These are phyloP conservation scores for Talaromyces adpressus DNA, from an alignment of 495 filamentous ascomycete genomes.

Conservation along the genomic window DNA sequence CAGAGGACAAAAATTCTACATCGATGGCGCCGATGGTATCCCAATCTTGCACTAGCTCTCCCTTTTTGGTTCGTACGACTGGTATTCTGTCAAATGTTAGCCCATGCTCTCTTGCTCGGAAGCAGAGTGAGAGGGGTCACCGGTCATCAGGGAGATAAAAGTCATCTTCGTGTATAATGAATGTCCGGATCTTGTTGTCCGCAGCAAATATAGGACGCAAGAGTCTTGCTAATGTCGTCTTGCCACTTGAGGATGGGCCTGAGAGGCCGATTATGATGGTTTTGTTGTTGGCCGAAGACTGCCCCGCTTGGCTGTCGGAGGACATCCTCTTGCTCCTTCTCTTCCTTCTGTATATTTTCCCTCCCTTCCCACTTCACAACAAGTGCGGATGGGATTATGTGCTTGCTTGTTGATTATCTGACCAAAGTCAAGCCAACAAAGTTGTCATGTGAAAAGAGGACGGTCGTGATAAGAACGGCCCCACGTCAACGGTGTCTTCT, in stretches of 20 bases:
- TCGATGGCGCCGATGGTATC: constrained; percentile 74
- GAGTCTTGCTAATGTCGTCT: constrained; percentile 71
- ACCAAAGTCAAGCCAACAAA: background rate
- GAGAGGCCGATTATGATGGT: constrained; percentile 64
- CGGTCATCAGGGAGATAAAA: constrained; percentile 77
- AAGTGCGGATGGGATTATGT: background rate
- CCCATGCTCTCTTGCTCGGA: background rate
- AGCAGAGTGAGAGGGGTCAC: constrained; percentile 23
- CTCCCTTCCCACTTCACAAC: background rate
- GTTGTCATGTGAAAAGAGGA: background rate
- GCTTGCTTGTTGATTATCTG: background rate
- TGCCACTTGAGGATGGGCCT: constrained; percentile 70
- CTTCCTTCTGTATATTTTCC: background rate
- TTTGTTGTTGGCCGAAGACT: background rate
- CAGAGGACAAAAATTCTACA: constrained; percentile 50
- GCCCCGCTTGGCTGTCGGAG: background rate
- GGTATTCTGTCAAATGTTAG: constrained; percentile 35
- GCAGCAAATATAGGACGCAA: constrained; percentile 59
- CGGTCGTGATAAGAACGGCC: background rate
- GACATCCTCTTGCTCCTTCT: background rate
- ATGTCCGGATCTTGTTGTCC: constrained; percentile 34
- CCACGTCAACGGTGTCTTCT: background rate
- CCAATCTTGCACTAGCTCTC: constrained; percentile 67
- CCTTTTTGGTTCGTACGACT: constrained; percentile 29
- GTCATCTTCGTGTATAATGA: constrained; percentile 88